Conservation (phyloP, 192 early-diverging fungal species). For the Lobosporangium transversale region DNA sequence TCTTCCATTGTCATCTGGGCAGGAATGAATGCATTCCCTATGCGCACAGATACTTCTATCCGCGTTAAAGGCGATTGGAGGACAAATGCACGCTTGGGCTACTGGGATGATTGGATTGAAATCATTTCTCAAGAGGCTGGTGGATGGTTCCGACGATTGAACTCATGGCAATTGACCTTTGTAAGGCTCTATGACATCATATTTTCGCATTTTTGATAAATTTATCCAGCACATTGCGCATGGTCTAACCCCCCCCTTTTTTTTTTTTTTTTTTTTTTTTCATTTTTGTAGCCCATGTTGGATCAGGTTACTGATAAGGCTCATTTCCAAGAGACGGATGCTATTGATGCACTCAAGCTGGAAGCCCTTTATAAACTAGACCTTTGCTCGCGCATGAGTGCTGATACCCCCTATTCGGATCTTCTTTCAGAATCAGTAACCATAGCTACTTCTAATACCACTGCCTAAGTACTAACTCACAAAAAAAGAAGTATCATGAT, state of each 20-base stretch:
- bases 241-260: too few species aligned
- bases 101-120: constrained; percentile 46
- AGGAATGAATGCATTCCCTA: constrained; percentile 40
- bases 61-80: constrained; percentile 36
- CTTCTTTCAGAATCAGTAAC: constrained; percentile 1
- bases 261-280: not conserved
- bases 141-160: constrained; percentile 35
- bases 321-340: constrained; percentile 38
- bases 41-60: constrained; percentile 25
- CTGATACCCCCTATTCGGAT: constrained; percentile 10
- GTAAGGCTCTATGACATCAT: too few species aligned
- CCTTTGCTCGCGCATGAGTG: constrained; percentile 19
- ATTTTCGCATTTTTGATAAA: too few species aligned
- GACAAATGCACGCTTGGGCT: constrained; percentile 32
- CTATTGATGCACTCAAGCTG: constrained; percentile 34
- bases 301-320: constrained; percentile 27
- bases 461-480: too few species aligned
- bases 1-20: constrained; percentile 36
- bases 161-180: constrained; percentile 47
- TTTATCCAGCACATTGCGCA: too few species aligned
- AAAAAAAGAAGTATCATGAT: too few species aligned
- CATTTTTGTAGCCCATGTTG: constrained; percentile 32
- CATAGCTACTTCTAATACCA: too few species aligned
- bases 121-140: constrained; percentile 22
- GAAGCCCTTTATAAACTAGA: constrained; percentile 40